These are phyloP conservation scores for Escallonia rubra DNA, from an alignment of 129 eudicot genomes.

Conservation along the genomic window DNA sequence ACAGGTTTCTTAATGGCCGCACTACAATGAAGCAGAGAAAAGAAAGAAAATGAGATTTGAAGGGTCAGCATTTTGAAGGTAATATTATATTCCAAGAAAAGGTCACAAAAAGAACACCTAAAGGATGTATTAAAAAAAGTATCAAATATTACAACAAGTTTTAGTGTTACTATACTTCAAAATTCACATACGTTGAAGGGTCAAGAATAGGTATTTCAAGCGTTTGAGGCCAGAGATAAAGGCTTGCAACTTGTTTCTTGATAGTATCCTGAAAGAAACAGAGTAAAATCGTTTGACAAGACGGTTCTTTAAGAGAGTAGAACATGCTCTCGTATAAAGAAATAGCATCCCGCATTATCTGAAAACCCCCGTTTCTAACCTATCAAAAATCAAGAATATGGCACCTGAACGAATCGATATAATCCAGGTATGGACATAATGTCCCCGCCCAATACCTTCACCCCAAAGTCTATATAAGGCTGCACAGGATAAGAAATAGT, in stretches of 20 bases:
- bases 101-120: too few species aligned
- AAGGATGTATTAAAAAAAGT: too few species aligned
- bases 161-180: neutral
- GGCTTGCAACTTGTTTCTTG: conserved; percentile 61
- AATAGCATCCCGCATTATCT: too few species aligned
- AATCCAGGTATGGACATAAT: conserved; percentile 92
- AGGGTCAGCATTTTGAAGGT: neutral
- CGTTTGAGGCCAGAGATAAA: conserved; percentile 83
- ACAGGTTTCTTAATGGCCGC: conserved; percentile 62
- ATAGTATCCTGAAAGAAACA: conserved; percentile 51
- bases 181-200: conserved; percentile 58
- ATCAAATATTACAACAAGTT: neutral
- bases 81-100: neutral
- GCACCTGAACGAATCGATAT: conserved; percentile 70
- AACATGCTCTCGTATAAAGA: neutral
- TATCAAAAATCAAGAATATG: neutral
- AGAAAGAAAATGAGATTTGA: neutral
- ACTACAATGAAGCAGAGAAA: conserved; percentile 8
- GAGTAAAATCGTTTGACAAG: neutral
- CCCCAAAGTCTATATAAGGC: conserved; percentile 89
- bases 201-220: conserved; percentile 89
- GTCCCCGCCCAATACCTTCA: conserved; percentile 73
- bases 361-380: neutral
- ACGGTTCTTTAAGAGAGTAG: neutral
- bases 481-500: conserved; percentile 12